A percentile compares a stretch with the other conserved stretches of the same genome.
Conservation (phyloP, 2,329 filamentous ascomycete genomes). For the Cladophialophora bantiana region DNA sequence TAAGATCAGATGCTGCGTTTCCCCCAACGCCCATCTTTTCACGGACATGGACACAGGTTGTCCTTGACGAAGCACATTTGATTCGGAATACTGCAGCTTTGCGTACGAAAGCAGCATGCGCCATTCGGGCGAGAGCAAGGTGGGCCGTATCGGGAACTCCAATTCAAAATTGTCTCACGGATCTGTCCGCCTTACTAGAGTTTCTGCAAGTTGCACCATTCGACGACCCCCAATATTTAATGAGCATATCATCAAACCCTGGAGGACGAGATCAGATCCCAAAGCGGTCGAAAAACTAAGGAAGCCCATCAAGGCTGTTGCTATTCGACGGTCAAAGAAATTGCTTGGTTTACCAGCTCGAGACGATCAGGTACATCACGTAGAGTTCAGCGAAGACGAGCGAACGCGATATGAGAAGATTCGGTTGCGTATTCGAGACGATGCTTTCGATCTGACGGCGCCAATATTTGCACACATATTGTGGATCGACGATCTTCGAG, state of each 20-base stretch:
- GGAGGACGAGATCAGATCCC: background rate
- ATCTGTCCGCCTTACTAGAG: conserved; percentile 28
- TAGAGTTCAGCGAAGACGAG: background rate
- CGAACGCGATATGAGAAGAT: background rate
- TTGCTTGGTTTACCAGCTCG: background rate
- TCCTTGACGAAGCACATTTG: background rate
- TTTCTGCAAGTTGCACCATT: conserved; percentile 21
- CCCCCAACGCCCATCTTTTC: background rate
- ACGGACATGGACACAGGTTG: background rate
- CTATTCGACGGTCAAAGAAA: background rate
- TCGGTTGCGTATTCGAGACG: background rate
- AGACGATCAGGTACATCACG: background rate
- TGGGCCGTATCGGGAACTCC: conserved; percentile 33
- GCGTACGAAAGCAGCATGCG: conserved; percentile 18
- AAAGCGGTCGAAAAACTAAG: background rate
- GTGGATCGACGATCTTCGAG: background rate
- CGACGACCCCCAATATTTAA: background rate
- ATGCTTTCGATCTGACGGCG: background rate
- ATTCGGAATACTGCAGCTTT: background rate
- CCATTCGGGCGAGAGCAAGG: conserved; percentile 23
- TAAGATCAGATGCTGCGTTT: background rate
- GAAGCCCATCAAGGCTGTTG: background rate
- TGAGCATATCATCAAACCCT: background rate
- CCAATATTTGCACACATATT: background rate
- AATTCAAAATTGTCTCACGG: conserved; percentile 32